Evolutionary conservation across 257 asterid species (phyloP).

Genomic region (Solanum ossicruentum): DNA sequence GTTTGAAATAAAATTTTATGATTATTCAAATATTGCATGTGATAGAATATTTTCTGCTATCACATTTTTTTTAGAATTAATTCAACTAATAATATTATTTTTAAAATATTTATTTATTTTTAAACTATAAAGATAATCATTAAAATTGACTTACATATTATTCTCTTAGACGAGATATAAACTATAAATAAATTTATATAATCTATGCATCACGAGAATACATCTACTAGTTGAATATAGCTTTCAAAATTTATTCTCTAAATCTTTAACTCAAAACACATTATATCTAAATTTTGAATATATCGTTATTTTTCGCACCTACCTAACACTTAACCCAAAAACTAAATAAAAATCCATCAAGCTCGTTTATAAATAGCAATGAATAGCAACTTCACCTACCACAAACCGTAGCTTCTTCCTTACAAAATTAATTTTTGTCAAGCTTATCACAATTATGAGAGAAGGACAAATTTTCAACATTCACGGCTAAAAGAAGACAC

Average conservation of each 20-base stretch:
- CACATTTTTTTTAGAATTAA: too few relatives aligned
- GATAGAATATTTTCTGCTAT: too few relatives aligned
- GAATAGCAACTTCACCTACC: not conserved
- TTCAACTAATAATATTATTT: too few relatives aligned
- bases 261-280: not conserved
- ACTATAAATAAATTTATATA: too few relatives aligned
- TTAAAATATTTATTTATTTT: too few relatives aligned
- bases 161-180: too few relatives aligned
- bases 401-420: not conserved
- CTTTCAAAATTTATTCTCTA: not conserved
- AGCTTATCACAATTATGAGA: not conserved
- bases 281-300: not conserved
- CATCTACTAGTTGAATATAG: not conserved
- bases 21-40: too few relatives aligned
- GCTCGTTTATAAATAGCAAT: not conserved
- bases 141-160: too few relatives aligned
- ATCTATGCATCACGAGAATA: rapidly evolving
- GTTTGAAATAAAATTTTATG: too few relatives aligned
- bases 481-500: not conserved
- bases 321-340: not conserved
- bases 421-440: not conserved
- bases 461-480: not conserved
- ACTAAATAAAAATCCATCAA: not conserved
- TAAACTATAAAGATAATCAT: too few relatives aligned
- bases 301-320: rapidly evolving